Conservation (phyloP, 805 yeast species). For the Starmerella powellii region DNA sequence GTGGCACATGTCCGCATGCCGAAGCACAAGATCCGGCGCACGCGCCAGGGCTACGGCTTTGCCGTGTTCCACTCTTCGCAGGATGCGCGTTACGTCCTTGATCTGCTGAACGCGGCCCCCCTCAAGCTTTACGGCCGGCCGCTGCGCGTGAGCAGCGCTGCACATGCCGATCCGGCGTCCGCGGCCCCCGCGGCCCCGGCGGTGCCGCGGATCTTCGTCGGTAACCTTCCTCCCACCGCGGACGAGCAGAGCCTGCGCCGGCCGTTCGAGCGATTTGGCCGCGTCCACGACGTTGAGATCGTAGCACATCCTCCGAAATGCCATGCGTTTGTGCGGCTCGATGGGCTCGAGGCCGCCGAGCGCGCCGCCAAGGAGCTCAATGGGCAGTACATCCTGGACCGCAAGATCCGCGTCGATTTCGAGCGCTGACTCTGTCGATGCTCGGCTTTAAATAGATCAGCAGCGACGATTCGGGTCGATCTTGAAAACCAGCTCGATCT, state of each 20-base stretch:
- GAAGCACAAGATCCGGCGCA: conserved; percentile 33
- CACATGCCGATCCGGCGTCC: conserved; percentile 12
- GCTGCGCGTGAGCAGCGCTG: conserved; percentile 46
- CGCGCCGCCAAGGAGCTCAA: conserved; percentile 56
- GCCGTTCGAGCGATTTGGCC: conserved; percentile 61
- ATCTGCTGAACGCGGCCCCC: conserved; percentile 46
- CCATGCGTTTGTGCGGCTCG: conserved; percentile 54
- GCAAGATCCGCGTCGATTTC: conserved; percentile 2
- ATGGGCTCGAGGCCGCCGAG: conserved; percentile 57
- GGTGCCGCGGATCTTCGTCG: conserved; percentile 58
- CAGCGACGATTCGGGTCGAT: too few relatives aligned
- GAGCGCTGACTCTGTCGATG: background rate
- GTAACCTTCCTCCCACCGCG: conserved; percentile 53
- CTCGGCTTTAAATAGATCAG: background rate
- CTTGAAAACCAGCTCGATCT: too few relatives aligned
- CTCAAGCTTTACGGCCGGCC: conserved; percentile 44
- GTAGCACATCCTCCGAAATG: conserved; percentile 37
- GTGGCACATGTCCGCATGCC: conserved; percentile 61
- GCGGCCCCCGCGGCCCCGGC: background rate
- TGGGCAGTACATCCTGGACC: conserved; percentile 55
- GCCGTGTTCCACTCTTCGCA: conserved; percentile 48
- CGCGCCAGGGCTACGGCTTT: conserved; percentile 82
- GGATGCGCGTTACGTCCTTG: conserved; percentile 61
- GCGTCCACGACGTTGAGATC: conserved; percentile 14
- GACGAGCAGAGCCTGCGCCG: conserved; percentile 46